Base-by-base conservation (phyloP, 371 early-diverging fungal species). In the Syncephalastrum sp. region DNA sequence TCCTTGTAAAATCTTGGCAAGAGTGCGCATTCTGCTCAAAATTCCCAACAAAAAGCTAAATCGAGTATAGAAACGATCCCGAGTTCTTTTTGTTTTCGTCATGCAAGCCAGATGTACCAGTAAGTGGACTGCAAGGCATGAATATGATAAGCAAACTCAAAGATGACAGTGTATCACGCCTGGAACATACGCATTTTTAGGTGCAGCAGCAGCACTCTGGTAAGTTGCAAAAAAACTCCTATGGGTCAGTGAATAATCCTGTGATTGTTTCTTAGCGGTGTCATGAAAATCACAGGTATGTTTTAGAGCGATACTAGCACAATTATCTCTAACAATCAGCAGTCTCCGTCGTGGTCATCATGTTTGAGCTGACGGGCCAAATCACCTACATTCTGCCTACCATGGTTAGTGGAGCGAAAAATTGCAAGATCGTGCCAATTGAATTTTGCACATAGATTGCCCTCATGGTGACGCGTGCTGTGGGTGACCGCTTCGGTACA, bases 321-420 rank as follows among this genome's bases (percentile, higher is more conserved):
- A 15, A 16, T 23, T 45, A 41, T n/a, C 14, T 21, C 42, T 60
- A 10, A 33, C 38, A 33, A 33, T 10, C 7, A 8, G 42, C 60
- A 78, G 91, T 92, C 3, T 85, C 91, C 23, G 85, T 93, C 17
- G 92, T 91, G 0, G 96, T 96, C 41, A 93, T 96, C 62, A 90
- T 96, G 88, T 94, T 97, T 68, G 99, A 98, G 67, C 72, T 98
- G 45, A 98, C 99, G 0, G 97, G 97, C 7, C 92, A 92, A 6
- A 73, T 95, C 24, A 89, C 89, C 29, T 95, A 93, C 60, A 90
- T 95, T 50, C 77, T 98, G 42, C 98, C 97, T 0, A 88, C 94
- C 4, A 94, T 96, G 95, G 82, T 92, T 74, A 57, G 61, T 27
- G 3, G n/a, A 33, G 12, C 38, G 27, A 33, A 2, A 2, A 8